Percentiles rank a stretch among this genome's conserved stretches.
Conservation (phyloP, 2,329 filamentous ascomycete genomes). For the Fusarium ambrosium region DNA sequence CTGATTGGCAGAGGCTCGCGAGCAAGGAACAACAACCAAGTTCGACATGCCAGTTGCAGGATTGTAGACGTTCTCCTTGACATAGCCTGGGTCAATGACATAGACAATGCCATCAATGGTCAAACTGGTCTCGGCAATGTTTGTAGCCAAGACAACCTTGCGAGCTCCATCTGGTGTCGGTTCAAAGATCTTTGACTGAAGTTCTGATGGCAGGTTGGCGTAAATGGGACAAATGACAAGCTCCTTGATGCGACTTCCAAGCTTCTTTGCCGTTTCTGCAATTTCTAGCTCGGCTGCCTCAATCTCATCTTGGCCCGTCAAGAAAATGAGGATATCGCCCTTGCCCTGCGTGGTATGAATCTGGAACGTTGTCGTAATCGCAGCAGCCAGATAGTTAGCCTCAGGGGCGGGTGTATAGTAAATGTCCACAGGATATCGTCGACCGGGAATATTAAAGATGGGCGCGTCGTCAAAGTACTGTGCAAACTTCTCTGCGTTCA, state of each 20-base stretch:
- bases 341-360: slow-evolving; percentile 89
- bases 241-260: slow-evolving; percentile 87
- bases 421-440: slow-evolving; percentile 89
- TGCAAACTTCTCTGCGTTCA: slow-evolving; percentile 93
- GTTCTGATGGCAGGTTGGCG: slow-evolving; percentile 88
- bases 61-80: slow-evolving; percentile 96
- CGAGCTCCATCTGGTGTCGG: slow-evolving; percentile 86
- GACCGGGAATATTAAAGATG: slow-evolving; percentile 94
- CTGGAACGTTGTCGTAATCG: slow-evolving; percentile 93
- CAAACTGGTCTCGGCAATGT: slow-evolving; percentile 95
- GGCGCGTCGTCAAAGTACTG: slow-evolving; percentile 93
- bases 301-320: slow-evolving; percentile 97
- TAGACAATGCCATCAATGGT: slow-evolving; percentile 97
- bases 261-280: slow-evolving; percentile 86
- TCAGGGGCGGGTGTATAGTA: slow-evolving; percentile 93
- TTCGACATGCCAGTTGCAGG: slow-evolving; percentile 93
- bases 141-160: slow-evolving; percentile 94
- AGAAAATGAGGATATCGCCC: slow-evolving; percentile 93
- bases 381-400: slow-evolving; percentile 91
- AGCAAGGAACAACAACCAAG: slow-evolving; percentile 90
- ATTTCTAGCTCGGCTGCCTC: slow-evolving; percentile 88
- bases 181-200: slow-evolving; percentile 95
- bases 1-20: slow-evolving; percentile 92
- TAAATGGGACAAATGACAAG: slow-evolving; percentile 95
- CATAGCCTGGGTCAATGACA: slow-evolving; percentile 94